Base-by-base conservation (phyloP, 768 basidiomycete species). In the Serendipita vermifera region DNA sequence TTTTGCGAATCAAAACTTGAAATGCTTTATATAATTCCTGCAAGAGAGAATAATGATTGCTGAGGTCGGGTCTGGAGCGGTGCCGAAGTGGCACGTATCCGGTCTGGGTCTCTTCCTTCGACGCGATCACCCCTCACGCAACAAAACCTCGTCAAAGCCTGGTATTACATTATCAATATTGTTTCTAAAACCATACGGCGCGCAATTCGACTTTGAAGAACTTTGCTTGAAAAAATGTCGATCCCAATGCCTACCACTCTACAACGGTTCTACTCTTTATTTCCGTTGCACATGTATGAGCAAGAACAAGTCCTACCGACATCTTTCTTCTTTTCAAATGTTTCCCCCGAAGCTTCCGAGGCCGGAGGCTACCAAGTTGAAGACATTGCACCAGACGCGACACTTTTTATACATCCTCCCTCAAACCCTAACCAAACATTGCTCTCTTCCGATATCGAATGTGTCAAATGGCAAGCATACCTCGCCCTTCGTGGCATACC, bases 391-490 rank as follows among this genome's bases (percentile, higher is more conserved):
- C 5, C 46, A 51, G n/a, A 20, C n/a, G 22, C 46, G n/a, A 51
- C 29, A 22, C 22, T 51, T 20, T 51, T 51, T 29, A 61, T 62
- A 29, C 33, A 24, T 7, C 58, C 60, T 15, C 61, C 62, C 41
- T 27, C 31, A n/a, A 53, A 57, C 22, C 38, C 40, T 24, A 46
- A 32, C 5, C 26, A 38, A 15, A 31, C 40, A 17, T 62, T 70
- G 2, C 76, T 90, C 59, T 87, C 85, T 68, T 67, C 74, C 55
- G 87, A 90, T 68, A 81, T 89, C 62, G 86, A 89, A 62, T 90
- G 87, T 66, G 77, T 91, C 64, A 89, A 87, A 69, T 90, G 87
- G 87, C 88, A 91, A 67, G 85, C 88, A 0, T 88, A 84, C 62
- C 72, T 86, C 46, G 82, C 82, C 24, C 78, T 83, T 46, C 81